Conservation (phyloP, 371 early-diverging fungal genomes). For the Mortierella sp. region DNA sequence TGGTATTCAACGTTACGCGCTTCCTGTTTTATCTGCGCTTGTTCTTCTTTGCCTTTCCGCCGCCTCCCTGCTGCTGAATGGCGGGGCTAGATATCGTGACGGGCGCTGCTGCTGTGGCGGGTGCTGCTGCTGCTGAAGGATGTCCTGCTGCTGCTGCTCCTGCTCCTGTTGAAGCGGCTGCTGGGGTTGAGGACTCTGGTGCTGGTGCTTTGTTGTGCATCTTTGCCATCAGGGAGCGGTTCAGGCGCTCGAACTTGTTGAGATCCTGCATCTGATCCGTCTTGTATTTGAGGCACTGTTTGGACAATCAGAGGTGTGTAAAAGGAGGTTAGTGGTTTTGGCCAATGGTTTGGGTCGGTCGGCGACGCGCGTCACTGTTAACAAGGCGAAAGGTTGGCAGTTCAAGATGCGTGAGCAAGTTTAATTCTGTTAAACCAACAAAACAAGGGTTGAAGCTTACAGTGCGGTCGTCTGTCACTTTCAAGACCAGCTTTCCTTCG, state of each 20-base stretch:
- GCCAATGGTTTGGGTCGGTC: background rate
- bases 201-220: constrained; percentile 73
- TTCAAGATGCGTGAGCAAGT: background rate
- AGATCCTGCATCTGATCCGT: constrained; percentile 81
- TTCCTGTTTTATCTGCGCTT: constrained; percentile 40
- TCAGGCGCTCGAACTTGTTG: constrained; percentile 79
- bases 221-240: constrained; percentile 73
- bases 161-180: constrained; percentile 11
- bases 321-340: background rate
- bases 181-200: constrained; percentile 13
- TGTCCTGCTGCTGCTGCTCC: constrained; percentile 10
- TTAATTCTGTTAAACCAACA: background rate
- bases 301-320: background rate
- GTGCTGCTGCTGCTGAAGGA: constrained; percentile 26
- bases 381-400: background rate
- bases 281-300: constrained; percentile 76
- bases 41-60: constrained; percentile 58
- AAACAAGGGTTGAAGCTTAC: constrained; percentile 51
- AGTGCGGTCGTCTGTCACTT: constrained; percentile 79
- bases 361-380: background rate
- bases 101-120: constrained; percentile 18
- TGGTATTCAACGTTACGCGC: background rate
- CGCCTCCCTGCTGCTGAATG: constrained; percentile 47
- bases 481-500: constrained; percentile 81
- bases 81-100: constrained; percentile 49